phyloP scores from a whole-genome alignment of 768 basidiomycete species.

The Clavulina sp. region DNA sequence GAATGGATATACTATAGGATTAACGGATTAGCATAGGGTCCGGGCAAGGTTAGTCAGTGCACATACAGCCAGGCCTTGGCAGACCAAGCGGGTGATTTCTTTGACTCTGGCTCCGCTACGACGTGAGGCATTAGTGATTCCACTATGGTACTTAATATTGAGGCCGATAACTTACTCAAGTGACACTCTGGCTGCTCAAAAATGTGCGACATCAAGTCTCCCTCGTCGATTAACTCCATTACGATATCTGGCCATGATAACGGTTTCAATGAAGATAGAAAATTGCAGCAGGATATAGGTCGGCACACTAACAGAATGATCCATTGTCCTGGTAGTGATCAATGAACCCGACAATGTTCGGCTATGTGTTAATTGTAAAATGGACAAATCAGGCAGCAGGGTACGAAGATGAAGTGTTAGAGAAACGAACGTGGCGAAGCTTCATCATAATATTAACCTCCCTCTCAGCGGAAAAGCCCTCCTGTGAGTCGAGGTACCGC shows the following conservation, averaged over 20 bases:
- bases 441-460: conserved; percentile 14
- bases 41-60: not conserved
- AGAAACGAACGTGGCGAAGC: conserved; percentile 19
- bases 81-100: conserved; percentile 71
- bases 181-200: too few species aligned
- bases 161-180: too few species aligned
- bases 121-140: conserved; percentile 16
- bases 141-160: conserved; percentile 14
- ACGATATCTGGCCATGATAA: too few species aligned
- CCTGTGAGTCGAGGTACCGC: conserved; percentile 12
- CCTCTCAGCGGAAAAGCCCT: conserved; percentile 23
- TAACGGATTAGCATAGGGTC: not conserved
- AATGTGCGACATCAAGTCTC: too few species aligned
- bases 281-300: too few species aligned
- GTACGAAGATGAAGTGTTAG: not conserved
- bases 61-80: conserved; percentile 34
- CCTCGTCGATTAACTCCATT: too few species aligned
- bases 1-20: conserved; percentile 19
- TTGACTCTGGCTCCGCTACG: conserved; percentile 30
- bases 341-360: too few species aligned
- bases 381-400: not conserved
- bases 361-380: too few species aligned
- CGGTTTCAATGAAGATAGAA: too few species aligned
- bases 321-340: too few species aligned
- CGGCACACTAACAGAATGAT: too few species aligned